phyloP scores from a whole-genome alignment of 257 asterid genomes.

The Hygrophila difformis region DNA sequence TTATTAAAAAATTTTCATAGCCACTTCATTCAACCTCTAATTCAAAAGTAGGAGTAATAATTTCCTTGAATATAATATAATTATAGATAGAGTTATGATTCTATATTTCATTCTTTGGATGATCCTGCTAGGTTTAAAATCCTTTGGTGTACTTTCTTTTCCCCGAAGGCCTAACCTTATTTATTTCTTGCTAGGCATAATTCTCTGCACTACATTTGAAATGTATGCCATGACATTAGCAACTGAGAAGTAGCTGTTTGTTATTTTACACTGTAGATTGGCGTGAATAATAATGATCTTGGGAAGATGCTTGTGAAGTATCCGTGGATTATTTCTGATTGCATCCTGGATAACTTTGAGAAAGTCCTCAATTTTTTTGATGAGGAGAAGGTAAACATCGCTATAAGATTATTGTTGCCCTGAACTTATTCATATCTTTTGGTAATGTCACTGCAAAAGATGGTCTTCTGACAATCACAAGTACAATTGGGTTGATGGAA shows the following conservation, averaged over 20 bases:
- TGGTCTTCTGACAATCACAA: neutral
- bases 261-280: conserved; percentile 40
- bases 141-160: too few species aligned
- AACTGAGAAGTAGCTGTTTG: conserved; percentile 6
- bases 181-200: too few species aligned
- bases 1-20: too few species aligned
- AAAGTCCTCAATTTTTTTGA: conserved; percentile 49
- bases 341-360: conserved; percentile 56
- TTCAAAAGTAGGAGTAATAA: too few species aligned
- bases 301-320: conserved; percentile 72
- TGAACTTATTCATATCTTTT: too few species aligned
- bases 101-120: too few species aligned
- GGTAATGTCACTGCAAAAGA: neutral
- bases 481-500: neutral
- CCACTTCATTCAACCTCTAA: too few species aligned
- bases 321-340: conserved; percentile 87
- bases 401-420: conserved; percentile 8
- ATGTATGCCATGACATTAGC: neutral
- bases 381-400: conserved; percentile 55
- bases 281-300: conserved; percentile 30
- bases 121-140: too few species aligned
- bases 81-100: too few species aligned
- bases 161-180: too few species aligned
- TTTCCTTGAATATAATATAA: too few species aligned
- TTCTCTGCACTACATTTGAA: neutral